A percentile compares a stretch with the other conserved stretches of the same genome.
Evolutionary conservation across 2,329 filamentous ascomycete species (phyloP).

Genomic region (Neodidymelliopsis sp.): DNA sequence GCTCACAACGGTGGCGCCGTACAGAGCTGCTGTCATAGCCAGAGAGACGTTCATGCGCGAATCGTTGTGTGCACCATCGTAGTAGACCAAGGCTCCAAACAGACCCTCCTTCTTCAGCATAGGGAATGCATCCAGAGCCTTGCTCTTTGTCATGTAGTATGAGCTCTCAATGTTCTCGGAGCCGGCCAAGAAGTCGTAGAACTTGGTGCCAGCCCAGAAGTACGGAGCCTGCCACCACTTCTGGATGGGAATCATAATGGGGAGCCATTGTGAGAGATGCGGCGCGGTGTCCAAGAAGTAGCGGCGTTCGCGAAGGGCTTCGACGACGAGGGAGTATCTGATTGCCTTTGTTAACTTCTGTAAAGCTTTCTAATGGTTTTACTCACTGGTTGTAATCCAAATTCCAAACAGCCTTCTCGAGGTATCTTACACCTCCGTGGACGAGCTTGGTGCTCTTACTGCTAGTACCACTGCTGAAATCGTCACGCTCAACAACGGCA

Average conservation of each 20-base stretch:
- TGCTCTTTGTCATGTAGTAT: constrained; percentile 86
- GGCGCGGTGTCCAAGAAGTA: constrained; percentile 85
- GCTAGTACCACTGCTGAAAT: constrained; percentile 82
- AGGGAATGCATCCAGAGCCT: constrained; percentile 85
- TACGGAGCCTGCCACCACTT: constrained; percentile 86
- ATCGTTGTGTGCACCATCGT: constrained; percentile 90
- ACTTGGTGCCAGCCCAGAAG: constrained; percentile 80
- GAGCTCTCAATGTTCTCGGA: constrained; percentile 88
- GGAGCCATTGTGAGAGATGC: constrained; percentile 80
- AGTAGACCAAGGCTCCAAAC: constrained; percentile 85
- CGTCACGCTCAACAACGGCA: constrained; percentile 81
- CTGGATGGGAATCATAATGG: constrained; percentile 83
- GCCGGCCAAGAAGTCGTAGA: constrained; percentile 84
- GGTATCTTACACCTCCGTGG: constrained; percentile 82
- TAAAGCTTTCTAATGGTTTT: neutral
- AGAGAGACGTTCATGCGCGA: constrained; percentile 91
- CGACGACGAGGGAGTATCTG: constrained; percentile 74
- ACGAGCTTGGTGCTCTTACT: constrained; percentile 89
- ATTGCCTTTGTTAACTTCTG: constrained; percentile 12
- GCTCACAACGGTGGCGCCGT: constrained; percentile 82
- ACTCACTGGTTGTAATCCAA: constrained; percentile 79
- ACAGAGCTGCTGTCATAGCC: constrained; percentile 87
- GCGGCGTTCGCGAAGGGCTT: constrained; percentile 81
- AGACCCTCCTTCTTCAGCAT: constrained; percentile 84
- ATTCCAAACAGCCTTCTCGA: constrained; percentile 87